phyloP scores from a whole-genome alignment of 2,329 filamentous ascomycete species.

The Chaetomium olivaceum region DNA sequence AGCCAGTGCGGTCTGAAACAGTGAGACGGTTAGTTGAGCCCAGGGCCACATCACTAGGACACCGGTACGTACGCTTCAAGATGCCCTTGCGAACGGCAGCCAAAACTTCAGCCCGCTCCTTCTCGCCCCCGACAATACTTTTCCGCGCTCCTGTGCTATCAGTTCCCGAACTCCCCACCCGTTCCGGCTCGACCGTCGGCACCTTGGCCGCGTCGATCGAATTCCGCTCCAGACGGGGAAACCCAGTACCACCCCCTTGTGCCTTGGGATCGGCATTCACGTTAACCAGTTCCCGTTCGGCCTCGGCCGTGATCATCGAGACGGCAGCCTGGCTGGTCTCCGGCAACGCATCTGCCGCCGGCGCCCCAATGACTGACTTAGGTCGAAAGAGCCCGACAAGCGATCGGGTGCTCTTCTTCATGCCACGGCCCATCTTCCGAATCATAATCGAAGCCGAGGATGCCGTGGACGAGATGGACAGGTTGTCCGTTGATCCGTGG shows the following conservation, averaged over 20 bases:
- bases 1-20: constrained; percentile 58
- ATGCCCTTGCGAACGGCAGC: constrained; percentile 95
- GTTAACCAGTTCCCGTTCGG: constrained; percentile 81
- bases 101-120: constrained; percentile 85
- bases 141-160: constrained; percentile 68
- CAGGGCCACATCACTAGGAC: neutral
- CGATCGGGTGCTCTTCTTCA: constrained; percentile 90
- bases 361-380: constrained; percentile 82
- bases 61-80: constrained; percentile 69
- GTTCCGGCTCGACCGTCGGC: constrained; percentile 50
- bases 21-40: constrained; percentile 1
- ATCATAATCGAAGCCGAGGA: constrained; percentile 93
- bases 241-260: constrained; percentile 74
- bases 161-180: constrained; percentile 57
- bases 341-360: constrained; percentile 66
- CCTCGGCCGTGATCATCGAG: constrained; percentile 94
- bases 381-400: constrained; percentile 93
- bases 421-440: constrained; percentile 97
- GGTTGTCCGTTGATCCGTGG: constrained; percentile 87
- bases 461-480: constrained; percentile 87
- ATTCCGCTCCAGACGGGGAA: constrained; percentile 80
- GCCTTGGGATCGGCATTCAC: constrained; percentile 70
- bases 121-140: constrained; percentile 89
- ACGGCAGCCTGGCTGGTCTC: constrained; percentile 79
- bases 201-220: constrained; percentile 67